Conservation (phyloP, 169 alveolate genomes). For the Hepatocystis sp. region DNA sequence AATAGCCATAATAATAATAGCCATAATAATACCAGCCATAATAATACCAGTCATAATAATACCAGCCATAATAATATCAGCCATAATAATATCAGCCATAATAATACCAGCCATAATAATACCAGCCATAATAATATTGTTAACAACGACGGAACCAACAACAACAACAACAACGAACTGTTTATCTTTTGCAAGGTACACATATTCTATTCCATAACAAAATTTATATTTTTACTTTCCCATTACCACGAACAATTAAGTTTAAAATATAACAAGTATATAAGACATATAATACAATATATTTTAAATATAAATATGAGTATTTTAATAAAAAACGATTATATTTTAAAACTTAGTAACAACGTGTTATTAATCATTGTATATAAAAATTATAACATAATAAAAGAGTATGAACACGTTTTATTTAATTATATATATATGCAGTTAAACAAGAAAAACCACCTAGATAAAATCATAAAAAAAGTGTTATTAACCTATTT, state of each 20-base stretch:
- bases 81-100: too few relatives aligned
- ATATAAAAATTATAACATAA: constrained; percentile 3
- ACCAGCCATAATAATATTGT: too few relatives aligned
- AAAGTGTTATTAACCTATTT: constrained; percentile 25
- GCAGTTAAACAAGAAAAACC: constrained; percentile 15
- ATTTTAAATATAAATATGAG: constrained; percentile 12
- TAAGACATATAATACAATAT: constrained; percentile 4
- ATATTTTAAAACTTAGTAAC: constrained; percentile 12
- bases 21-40: too few relatives aligned
- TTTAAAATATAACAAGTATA: constrained; percentile 14
- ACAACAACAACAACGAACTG: neutral
- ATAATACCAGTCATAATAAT: too few relatives aligned
- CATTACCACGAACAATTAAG: neutral
- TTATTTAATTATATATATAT: constrained; percentile 61
- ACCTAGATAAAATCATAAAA: constrained; percentile 1
- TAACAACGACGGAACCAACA: too few relatives aligned
- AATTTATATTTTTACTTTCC: constrained; percentile 24
- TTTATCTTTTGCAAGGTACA: constrained; percentile 2
- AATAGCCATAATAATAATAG: too few relatives aligned
- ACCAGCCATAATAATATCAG: too few relatives aligned
- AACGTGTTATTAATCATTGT: constrained; percentile 11
- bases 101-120: too few relatives aligned
- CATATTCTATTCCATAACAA: neutral
- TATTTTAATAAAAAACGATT: neutral
- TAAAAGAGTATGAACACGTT: constrained; percentile 53